These are phyloP conservation scores for Colletotrichum australisinense DNA, from an alignment of 2,329 filamentous ascomycete species.

Conservation along the genomic window DNA sequence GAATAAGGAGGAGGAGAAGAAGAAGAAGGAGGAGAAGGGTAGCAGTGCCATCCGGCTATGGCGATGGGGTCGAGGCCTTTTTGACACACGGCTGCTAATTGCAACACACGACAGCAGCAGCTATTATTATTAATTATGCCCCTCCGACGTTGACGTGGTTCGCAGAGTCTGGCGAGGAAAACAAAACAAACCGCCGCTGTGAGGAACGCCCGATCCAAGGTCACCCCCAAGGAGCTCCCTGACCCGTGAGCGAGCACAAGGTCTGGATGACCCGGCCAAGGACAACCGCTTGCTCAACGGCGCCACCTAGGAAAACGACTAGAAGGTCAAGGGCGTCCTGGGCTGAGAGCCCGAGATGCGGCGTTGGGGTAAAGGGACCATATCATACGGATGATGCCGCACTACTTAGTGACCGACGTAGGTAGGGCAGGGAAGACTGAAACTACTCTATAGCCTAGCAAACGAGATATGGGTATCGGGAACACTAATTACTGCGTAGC, in stretches of 20 bases:
- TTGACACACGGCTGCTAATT: slow-evolving; percentile 4
- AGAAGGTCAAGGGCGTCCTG: slow-evolving; percentile 10
- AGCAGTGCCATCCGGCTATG: not conserved
- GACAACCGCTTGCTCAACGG: not conserved
- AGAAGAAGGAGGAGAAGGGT: not conserved
- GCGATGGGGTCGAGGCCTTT: not conserved
- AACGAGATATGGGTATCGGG: no score
- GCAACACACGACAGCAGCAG: not conserved
- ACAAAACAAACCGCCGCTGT: slow-evolving; percentile 10
- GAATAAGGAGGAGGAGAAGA: not conserved
- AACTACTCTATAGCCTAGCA: not conserved
- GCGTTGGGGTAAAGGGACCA: not conserved
- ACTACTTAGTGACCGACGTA: not conserved
- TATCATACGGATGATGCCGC: not conserved
- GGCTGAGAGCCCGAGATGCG: not conserved
- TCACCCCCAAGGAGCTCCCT: slow-evolving; percentile 3
- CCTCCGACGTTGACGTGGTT: not conserved
- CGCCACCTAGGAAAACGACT: slow-evolving; percentile 6
- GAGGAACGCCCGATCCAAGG: not conserved
- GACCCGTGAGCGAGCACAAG: not conserved
- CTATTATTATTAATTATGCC: not conserved
- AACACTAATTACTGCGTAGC: no score
- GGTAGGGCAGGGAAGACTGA: not conserved
- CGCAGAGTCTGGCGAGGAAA: not conserved
- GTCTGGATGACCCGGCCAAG: slow-evolving; percentile 5